A percentile compares a stretch with the other conserved stretches of the same genome.
Evolutionary conservation across 2,329 filamentous ascomycete genomes (phyloP).

Genomic region (Monilinia laxa): DNA sequence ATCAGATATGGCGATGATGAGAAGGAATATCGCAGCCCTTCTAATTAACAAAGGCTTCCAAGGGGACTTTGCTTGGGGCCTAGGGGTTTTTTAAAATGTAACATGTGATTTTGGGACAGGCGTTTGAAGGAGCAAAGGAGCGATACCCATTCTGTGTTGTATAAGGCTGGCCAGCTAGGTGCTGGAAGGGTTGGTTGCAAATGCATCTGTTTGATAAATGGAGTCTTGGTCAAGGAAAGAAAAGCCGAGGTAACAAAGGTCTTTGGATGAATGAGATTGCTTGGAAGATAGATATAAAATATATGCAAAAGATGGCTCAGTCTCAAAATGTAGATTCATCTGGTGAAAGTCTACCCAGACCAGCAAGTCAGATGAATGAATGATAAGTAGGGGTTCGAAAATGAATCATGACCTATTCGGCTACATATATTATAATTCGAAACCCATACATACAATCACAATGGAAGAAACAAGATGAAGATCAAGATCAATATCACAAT

Average conservation of each 20-base stretch:
- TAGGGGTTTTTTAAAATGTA: constrained; percentile 24
- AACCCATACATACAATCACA: neutral
- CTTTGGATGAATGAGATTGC: constrained; percentile 4
- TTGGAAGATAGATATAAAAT: neutral
- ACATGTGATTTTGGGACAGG: constrained; percentile 21
- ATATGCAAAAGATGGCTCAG: neutral
- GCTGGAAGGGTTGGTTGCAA: constrained; percentile 14
- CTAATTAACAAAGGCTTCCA: constrained; percentile 66
- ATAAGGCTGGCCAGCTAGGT: constrained; percentile 12
- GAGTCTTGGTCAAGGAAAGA: constrained; percentile 13
- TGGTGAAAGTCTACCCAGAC: neutral
- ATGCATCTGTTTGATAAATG: constrained; percentile 1
- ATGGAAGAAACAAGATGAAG: neutral
- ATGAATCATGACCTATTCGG: neutral
- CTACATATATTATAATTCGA: neutral
- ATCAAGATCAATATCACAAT: neutral
- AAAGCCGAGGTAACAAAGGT: neutral
- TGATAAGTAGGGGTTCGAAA: neutral
- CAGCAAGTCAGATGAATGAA: neutral
- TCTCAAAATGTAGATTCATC: constrained; percentile 5
- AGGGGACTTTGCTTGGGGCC: constrained; percentile 51
- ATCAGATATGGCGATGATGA: constrained; percentile 57
- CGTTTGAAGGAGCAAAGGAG: constrained; percentile 28
- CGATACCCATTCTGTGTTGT: constrained; percentile 31
- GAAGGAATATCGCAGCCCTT: constrained; percentile 62